These are phyloP conservation scores for Alternaria metachromatica DNA, from an alignment of 2,329 filamentous ascomycete genomes.

Conservation along the genomic window DNA sequence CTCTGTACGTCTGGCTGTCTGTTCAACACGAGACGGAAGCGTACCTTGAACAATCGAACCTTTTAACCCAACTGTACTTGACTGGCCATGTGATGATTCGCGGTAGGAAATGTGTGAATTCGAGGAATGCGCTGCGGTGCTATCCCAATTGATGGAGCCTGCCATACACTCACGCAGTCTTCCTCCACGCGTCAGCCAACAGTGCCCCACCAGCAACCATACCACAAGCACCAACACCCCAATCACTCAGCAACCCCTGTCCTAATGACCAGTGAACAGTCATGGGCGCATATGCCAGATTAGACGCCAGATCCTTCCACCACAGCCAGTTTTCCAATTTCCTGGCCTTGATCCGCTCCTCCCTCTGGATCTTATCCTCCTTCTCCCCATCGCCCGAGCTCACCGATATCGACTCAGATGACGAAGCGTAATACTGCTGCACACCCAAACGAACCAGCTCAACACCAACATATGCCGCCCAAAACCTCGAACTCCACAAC, in stretches of 20 bases:
- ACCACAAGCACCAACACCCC: conserved; percentile 65
- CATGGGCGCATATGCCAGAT: conserved; percentile 79
- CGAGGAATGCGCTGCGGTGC: background rate
- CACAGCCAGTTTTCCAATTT: conserved; percentile 54
- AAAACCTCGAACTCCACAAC: conserved; percentile 78
- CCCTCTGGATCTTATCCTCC: conserved; percentile 54
- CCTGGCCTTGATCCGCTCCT: conserved; percentile 33
- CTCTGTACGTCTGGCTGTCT: background rate
- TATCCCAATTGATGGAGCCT: background rate
- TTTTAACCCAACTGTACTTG: background rate
- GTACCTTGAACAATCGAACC: background rate
- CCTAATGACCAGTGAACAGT: conserved; percentile 84
- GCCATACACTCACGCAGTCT: conserved; percentile 33
- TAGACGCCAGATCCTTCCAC: conserved; percentile 72
- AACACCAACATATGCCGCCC: conserved; percentile 77
- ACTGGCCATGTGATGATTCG: background rate
- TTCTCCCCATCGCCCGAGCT: conserved; percentile 50
- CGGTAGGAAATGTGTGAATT: background rate
- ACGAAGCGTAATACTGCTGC: conserved; percentile 41
- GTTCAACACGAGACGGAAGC: background rate
- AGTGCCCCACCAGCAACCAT: conserved; percentile 55
- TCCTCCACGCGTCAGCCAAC: conserved; percentile 56
- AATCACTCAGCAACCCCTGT: conserved; percentile 60
- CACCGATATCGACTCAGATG: background rate
- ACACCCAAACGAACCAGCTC: conserved; percentile 71